Evolutionary conservation across 225 moss, liverwort and hornwort genomes (phyloP).

Genomic region (Ulota crispa): DNA sequence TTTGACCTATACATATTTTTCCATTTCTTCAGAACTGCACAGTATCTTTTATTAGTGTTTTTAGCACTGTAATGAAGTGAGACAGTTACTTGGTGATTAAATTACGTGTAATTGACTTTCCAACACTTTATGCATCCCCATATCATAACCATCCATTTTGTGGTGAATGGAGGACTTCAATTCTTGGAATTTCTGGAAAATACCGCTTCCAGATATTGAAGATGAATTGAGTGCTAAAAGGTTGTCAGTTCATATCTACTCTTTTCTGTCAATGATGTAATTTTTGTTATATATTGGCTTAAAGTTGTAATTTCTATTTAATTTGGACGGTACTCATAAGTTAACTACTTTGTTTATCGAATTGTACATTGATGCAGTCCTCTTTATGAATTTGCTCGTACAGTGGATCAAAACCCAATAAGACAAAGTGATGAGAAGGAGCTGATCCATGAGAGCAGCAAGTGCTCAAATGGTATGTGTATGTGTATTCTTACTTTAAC

Average conservation of each 20-base stretch:
- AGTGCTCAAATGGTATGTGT: slow-evolving; percentile 23
- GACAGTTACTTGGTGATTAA: not conserved
- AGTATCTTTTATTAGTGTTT: not conserved
- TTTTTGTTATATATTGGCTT: not conserved
- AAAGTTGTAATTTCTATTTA: not conserved
- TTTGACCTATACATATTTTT: not conserved
- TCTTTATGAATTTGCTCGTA: slow-evolving; percentile 4
- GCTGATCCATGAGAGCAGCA: slow-evolving; percentile 15
- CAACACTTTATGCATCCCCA: not conserved
- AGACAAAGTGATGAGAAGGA: slow-evolving; percentile 37
- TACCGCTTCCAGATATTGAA: slow-evolving; percentile 45
- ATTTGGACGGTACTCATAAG: not conserved
- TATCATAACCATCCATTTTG: not conserved
- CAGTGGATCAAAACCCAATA: slow-evolving; percentile 32
- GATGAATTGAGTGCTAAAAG: slow-evolving; percentile 43
- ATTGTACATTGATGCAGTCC: not conserved
- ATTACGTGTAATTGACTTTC: not conserved
- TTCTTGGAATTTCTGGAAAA: slow-evolving; percentile 59
- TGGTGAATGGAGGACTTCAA: slow-evolving; percentile 49
- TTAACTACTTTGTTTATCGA: not conserved
- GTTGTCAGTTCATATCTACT: not conserved
- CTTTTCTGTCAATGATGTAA: not conserved
- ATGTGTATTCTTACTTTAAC: too few relatives aligned
- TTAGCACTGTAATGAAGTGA: not conserved
- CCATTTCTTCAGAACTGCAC: not conserved